Conservation (phyloP, 2,329 filamentous ascomycete species). For the Ampelomyces quisqualis region DNA sequence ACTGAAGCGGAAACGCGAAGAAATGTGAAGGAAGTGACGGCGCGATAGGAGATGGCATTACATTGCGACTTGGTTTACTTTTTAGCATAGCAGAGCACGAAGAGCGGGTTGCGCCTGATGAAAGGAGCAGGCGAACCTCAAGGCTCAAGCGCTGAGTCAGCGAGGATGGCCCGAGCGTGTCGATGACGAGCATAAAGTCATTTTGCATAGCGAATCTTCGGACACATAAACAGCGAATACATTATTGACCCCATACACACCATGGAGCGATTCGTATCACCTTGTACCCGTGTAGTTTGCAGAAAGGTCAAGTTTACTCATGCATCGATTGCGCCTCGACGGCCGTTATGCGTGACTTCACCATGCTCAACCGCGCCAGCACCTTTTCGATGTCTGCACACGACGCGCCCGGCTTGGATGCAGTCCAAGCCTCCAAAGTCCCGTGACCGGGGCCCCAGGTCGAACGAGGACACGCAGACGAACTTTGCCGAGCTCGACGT, state of each 20-base stretch:
- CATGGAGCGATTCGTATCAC: not conserved
- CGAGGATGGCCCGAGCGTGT: not conserved
- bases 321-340: not conserved
- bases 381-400: conserved; percentile 23
- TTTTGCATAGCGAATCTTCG: not conserved
- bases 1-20: conserved; percentile 2
- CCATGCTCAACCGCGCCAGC: not conserved
- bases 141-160: no score
- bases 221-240: no score
- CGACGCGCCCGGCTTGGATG: conserved; percentile 10
- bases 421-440: conserved; percentile 46
- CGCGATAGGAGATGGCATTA: not conserved
- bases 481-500: conserved; percentile 79
- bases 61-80: not conserved
- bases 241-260: not conserved
- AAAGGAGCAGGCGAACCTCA: not conserved
- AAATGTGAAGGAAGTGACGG: not conserved
- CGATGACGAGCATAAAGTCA: not conserved
- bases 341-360: not conserved
- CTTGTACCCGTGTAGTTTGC: not conserved
- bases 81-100: not conserved
- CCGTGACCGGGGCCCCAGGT: conserved; percentile 62
- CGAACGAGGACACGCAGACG: conserved; percentile 63
- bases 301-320: not conserved
- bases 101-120: not conserved